Evolutionary conservation across 352 stramenopile species (phyloP), one percentile per base, ranked within the genome.

Genomic region (Halophytophthora batemanensis): DNA sequence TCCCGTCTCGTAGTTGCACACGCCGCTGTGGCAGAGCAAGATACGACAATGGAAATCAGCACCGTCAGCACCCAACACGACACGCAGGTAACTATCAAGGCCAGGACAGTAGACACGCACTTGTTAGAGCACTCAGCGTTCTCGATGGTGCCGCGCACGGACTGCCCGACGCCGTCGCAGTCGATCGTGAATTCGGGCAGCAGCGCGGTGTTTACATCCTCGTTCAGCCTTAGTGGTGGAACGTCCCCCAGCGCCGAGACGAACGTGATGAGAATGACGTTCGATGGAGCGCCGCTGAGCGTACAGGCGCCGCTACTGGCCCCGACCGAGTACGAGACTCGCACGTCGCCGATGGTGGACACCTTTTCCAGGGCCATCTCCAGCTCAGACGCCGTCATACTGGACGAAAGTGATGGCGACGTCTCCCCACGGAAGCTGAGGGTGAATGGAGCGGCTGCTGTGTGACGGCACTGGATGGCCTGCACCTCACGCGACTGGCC

Each of bases 71-170:
- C 17, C 37, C 22, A 2, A 11, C 8, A 42, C 37, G 21, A 18
- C 25, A 31, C 25, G 25, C 25, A 31, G 25, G 4, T 8, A 31
- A 33, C 40, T 15, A 18, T 7, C 7, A 14, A 35, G 2, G 6
- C 4, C 2, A 19, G 8, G 14, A 2, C 17, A 31, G 14, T n/a
- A 11, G 39, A 12, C 34, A 77, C 64, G 50, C 64, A 85, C 75
- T 87, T 89, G 70, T 86, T 80, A 28, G 78, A 85, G 59, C 81
- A 92, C 56, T 82, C 77, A 33, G 60, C 64, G 55, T 88, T 72
- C 60, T 92, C 78, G 29, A 77, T 77, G 8, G 78, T 87, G 50
- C 81, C 81, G 19, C 56, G 76, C 41, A 82, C 53, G 1, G 74
- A 88, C 2, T 53, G 65, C 2, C 48, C 66, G 8, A 69, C 67